phyloP scores from a whole-genome alignment of 2,329 filamentous ascomycete species.

The Phyllosticta paracitricarpa region DNA sequence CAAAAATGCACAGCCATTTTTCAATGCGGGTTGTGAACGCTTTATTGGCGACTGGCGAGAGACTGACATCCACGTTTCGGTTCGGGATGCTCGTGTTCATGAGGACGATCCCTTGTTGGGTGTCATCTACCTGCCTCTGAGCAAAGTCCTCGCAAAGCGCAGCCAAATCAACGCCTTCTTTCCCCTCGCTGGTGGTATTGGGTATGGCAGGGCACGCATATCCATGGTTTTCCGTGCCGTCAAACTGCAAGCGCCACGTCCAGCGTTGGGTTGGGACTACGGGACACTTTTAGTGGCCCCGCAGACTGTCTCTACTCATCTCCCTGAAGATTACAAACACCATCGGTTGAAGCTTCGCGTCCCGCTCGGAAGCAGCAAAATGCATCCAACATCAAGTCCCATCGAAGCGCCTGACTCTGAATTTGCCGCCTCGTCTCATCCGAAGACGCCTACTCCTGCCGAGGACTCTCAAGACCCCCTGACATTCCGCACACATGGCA shows the following conservation, averaged over 20 bases:
- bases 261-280: conserved; percentile 59
- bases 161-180: conserved; percentile 58
- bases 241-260: conserved; percentile 48
- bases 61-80: conserved; percentile 57
- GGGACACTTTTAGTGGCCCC: conserved; percentile 59
- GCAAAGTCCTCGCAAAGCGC: conserved; percentile 50
- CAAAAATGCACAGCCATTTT: conserved; percentile 68
- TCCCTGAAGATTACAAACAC: conserved; percentile 39
- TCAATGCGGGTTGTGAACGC: conserved; percentile 65
- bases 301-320: conserved; percentile 37
- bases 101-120: conserved; percentile 62
- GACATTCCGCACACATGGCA: neutral
- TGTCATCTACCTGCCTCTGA: conserved; percentile 57
- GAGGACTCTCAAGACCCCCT: neutral
- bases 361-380: conserved; percentile 47
- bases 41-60: conserved; percentile 60
- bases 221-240: conserved; percentile 66
- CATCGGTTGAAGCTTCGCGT: conserved; percentile 52
- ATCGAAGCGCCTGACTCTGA: conserved; percentile 5
- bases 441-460: neutral
- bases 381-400: conserved; percentile 35
- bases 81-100: conserved; percentile 57
- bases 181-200: conserved; percentile 62
- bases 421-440: neutral
- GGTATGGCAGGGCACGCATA: conserved; percentile 57